phyloP scores from a whole-genome alignment of 805 yeast species.

The Lipomyces mesembrius region DNA sequence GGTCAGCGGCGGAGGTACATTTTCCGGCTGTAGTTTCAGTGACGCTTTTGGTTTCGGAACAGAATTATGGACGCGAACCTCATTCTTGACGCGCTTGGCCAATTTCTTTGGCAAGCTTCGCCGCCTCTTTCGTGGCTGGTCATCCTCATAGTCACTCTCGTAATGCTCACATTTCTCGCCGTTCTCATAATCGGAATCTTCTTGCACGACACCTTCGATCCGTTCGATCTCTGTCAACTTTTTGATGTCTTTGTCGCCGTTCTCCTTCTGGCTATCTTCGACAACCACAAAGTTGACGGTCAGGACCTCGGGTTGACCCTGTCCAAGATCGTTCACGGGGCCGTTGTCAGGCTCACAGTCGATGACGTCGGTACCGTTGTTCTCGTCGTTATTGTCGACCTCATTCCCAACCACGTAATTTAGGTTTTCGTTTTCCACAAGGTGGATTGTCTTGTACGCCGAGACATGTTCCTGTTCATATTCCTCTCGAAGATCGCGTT shows the following conservation, averaged over 20 bases:
- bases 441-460: background rate
- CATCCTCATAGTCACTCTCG: background rate
- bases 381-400: background rate
- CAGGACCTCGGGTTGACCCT: background rate
- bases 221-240: background rate
- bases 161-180: background rate
- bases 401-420: background rate
- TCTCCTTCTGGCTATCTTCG: background rate
- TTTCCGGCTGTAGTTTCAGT: background rate
- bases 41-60: background rate
- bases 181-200: background rate
- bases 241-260: background rate
- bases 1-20: background rate
- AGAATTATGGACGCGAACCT: background rate
- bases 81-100: background rate
- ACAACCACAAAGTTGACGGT: background rate
- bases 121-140: background rate
- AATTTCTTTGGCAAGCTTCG: background rate
- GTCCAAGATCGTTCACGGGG: background rate
- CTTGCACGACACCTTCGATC: background rate
- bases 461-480: background rate
- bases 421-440: background rate
- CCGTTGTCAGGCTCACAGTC: background rate
- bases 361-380: background rate
- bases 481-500: background rate